Evolutionary conservation across 768 basidiomycete species (phyloP).

Genomic region (Dioszegia crocea): DNA sequence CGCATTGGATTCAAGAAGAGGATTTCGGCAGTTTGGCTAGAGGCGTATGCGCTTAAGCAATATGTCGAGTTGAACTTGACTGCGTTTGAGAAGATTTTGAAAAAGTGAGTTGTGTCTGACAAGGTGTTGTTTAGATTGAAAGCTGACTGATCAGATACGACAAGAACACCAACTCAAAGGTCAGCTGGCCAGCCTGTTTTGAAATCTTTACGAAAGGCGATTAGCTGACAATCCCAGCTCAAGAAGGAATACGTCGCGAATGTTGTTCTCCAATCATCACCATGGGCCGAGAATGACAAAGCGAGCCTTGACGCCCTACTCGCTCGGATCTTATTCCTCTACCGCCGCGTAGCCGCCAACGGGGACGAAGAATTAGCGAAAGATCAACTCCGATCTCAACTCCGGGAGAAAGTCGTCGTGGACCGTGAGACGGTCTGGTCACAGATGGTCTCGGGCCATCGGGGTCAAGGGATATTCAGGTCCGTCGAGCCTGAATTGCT

Average conservation of each 20-base stretch:
- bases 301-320: constrained; percentile 61
- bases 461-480: constrained; percentile 49
- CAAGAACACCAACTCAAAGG: constrained; percentile 67
- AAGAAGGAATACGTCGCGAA: constrained; percentile 73
- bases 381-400: constrained; percentile 76
- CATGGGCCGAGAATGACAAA: constrained; percentile 66
- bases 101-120: constrained; percentile 62
- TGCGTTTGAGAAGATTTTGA: constrained; percentile 90
- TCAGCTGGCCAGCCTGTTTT: constrained; percentile 10
- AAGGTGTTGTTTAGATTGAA: too few relatives aligned
- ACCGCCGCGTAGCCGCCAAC: constrained; percentile 76
- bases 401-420: constrained; percentile 85
- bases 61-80: constrained; percentile 90
- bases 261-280: constrained; percentile 62
- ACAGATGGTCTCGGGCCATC: constrained; percentile 60
- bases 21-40: constrained; percentile 76
- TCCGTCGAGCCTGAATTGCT: constrained; percentile 51
- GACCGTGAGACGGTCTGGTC: constrained; percentile 96
- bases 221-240: background rate
- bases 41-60: constrained; percentile 69
- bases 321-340: constrained; percentile 63
- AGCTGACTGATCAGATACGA: constrained; percentile 63
- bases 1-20: constrained; percentile 82
- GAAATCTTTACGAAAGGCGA: background rate
- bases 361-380: constrained; percentile 67